Evolutionary conservation across 2,329 filamentous ascomycete species (phyloP).

Genomic region (Fusarium sp.): DNA sequence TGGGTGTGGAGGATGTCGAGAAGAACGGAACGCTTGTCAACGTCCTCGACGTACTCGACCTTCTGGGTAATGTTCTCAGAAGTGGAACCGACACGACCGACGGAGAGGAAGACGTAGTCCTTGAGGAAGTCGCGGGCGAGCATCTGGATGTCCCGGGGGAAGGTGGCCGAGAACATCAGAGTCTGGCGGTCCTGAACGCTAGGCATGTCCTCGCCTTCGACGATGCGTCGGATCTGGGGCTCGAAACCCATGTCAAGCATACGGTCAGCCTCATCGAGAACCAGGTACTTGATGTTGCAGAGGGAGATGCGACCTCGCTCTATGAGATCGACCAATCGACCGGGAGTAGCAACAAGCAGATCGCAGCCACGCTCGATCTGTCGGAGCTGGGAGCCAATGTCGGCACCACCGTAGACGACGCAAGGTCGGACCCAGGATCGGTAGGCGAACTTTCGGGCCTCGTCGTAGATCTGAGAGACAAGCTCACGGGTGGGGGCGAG

Average conservation of each 20-base stretch:
- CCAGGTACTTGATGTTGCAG: constrained; percentile 98
- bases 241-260: constrained; percentile 99
- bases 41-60: constrained; percentile 96
- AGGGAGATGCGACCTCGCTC: constrained; percentile 98
- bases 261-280: constrained; percentile 98
- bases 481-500: constrained; percentile 97
- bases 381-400: constrained; percentile 97
- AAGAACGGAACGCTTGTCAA: constrained; percentile 97
- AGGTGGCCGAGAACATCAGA: constrained; percentile 99
- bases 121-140: constrained; percentile 98
- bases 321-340: constrained; percentile 96
- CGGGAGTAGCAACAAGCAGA: constrained; percentile 95
- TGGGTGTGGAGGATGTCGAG: constrained; percentile 98
- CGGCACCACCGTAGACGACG: constrained; percentile 98
- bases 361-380: constrained; percentile 98
- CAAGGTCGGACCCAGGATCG: constrained; percentile 98
- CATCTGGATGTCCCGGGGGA: constrained; percentile 99
- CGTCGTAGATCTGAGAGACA: constrained; percentile 98
- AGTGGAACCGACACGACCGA: constrained; percentile 97
- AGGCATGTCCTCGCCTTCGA: constrained; percentile 99
- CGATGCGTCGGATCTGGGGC: constrained; percentile 98
- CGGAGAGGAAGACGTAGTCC: constrained; percentile 99
- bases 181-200: constrained; percentile 86
- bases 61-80: constrained; percentile 99
- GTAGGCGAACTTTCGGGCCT: constrained; percentile 98